Evolutionary conservation across 73 alveolate species (phyloP).

Genomic region (Paraurostyla sp.): DNA sequence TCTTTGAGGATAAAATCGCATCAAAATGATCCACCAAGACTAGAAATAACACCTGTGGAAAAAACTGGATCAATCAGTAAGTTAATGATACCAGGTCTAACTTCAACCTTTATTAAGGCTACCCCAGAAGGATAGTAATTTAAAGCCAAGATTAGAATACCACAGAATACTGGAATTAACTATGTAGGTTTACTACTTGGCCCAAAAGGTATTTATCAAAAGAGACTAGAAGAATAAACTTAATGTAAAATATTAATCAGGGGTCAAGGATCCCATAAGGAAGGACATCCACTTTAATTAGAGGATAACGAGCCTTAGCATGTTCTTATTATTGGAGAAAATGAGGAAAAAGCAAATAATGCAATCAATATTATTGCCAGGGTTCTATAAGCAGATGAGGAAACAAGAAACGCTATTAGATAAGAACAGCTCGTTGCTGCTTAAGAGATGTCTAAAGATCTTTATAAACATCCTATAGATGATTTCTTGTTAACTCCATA

Average conservation of each 20-base stretch:
- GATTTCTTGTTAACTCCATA: slow-evolving; percentile 92
- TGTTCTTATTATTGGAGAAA: slow-evolving; percentile 95
- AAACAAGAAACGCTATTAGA: slow-evolving; percentile 87
- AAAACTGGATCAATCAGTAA: slow-evolving; percentile 27
- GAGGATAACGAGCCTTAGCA: slow-evolving; percentile 96
- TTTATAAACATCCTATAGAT: slow-evolving; percentile 71
- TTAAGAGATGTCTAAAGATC: slow-evolving; percentile 76
- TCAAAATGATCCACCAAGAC: not conserved
- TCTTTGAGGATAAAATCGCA: not conserved
- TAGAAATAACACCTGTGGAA: slow-evolving; percentile 11
- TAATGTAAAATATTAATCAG: slow-evolving; percentile 93
- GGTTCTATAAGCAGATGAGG: slow-evolving; percentile 94
- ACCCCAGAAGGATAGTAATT: slow-evolving; percentile 56
- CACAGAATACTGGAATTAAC: slow-evolving; percentile 91
- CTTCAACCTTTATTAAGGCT: not conserved
- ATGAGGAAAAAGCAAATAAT: slow-evolving; percentile 86
- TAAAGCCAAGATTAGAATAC: slow-evolving; percentile 89
- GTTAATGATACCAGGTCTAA: slow-evolving; percentile 32
- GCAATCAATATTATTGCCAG: slow-evolving; percentile 89
- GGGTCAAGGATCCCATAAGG: slow-evolving; percentile 96
- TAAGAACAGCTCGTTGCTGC: slow-evolving; percentile 89
- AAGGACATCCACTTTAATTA: slow-evolving; percentile 94
- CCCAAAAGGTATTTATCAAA: slow-evolving; percentile 96
- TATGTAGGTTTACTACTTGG: slow-evolving; percentile 97
- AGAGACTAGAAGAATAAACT: slow-evolving; percentile 91